Percentiles rank a stretch among this genome's conserved stretches.
These are phyloP conservation scores for Fusarium pilosicola DNA, from an alignment of 2,329 filamentous ascomycete genomes.

Conservation along the genomic window DNA sequence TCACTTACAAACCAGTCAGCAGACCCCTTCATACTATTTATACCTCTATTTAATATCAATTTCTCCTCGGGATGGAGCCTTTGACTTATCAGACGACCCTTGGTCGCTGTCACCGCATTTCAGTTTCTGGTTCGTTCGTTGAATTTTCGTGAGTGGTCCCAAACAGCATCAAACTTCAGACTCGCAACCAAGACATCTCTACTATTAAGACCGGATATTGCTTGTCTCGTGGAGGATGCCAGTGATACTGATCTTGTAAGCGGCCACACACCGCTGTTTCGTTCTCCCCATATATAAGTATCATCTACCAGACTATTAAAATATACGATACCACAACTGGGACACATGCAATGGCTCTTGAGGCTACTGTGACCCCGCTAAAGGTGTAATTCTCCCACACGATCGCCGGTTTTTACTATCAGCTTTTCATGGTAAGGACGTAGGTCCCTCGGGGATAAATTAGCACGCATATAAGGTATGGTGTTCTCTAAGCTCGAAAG, in stretches of 20 bases:
- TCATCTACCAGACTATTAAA: not conserved
- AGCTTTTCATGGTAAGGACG: not conserved
- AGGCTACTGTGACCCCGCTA: not conserved
- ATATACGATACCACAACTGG: not conserved
- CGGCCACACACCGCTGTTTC: too few relatives aligned
- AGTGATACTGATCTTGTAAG: not conserved
- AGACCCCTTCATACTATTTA: not conserved
- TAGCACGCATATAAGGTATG: too few relatives aligned
- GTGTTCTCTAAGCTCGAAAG: not conserved
- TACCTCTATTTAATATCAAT: not conserved
- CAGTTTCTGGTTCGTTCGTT: not conserved
- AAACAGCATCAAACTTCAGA: too few relatives aligned
- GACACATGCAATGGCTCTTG: not conserved
- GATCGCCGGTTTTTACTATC: not conserved
- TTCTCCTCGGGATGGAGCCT: not conserved
- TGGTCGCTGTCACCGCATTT: too few relatives aligned
- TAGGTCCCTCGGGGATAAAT: not conserved
- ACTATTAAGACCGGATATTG: not conserved
- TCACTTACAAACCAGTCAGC: not conserved
- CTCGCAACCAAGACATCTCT: not conserved
- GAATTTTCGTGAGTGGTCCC: not conserved
- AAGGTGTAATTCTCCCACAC: not conserved
- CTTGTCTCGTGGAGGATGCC: not conserved
- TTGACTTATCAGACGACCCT: not conserved
- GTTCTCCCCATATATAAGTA: not conserved